phyloP scores from a whole-genome alignment of 768 basidiomycete species.

The Harrya chromipes region DNA sequence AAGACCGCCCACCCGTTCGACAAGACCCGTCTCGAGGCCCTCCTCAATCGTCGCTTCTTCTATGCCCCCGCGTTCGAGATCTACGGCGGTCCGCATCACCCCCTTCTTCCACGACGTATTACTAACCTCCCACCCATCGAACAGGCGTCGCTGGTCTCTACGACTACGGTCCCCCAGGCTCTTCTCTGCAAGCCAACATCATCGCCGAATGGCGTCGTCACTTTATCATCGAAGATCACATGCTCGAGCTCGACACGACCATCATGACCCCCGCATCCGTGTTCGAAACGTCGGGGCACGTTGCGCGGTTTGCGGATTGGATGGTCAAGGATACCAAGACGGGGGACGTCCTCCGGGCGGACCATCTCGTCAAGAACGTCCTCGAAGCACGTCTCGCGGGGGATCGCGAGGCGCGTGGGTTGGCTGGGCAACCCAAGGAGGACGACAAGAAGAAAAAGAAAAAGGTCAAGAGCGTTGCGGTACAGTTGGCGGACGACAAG shows the following conservation, averaged over 20 bases:
- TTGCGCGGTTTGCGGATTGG: constrained; percentile 98
- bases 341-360: constrained; percentile 95
- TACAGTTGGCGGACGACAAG: constrained; percentile 69
- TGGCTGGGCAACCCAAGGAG: constrained; percentile 63
- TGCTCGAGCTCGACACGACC: constrained; percentile 98
- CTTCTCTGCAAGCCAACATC: constrained; percentile 94
- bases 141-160: constrained; percentile 95
- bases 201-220: constrained; percentile 95
- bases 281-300: constrained; percentile 96
- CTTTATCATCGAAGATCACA: constrained; percentile 97
- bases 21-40: constrained; percentile 77
- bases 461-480: constrained; percentile 60
- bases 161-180: constrained; percentile 97
- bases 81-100: constrained; percentile 79
- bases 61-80: constrained; percentile 99
- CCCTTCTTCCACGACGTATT: neutral
- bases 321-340: constrained; percentile 96
- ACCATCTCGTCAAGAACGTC: constrained; percentile 92
- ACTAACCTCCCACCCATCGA: neutral
- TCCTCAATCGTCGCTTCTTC: constrained; percentile 91
- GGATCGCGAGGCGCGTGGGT: constrained; percentile 84
- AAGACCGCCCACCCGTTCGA: constrained; percentile 86
- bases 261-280: constrained; percentile 95
- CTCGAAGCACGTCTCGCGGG: constrained; percentile 87
- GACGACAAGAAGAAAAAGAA: constrained; percentile 58